Base-by-base conservation (phyloP, 495 filamentous ascomycete species). In the Penicillium mononematosum region DNA sequence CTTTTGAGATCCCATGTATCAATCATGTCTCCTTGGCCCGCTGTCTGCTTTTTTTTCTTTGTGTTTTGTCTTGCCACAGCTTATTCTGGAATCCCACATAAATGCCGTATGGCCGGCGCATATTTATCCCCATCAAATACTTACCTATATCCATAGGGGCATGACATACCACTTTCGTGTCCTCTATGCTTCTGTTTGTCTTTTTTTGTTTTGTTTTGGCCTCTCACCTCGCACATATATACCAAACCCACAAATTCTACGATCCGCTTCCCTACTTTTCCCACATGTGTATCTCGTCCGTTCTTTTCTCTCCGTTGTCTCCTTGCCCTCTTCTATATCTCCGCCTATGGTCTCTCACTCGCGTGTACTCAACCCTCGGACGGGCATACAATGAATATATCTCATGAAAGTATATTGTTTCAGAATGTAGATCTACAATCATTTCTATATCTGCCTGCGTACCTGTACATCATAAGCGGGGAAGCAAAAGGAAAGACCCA, bases 371-470 rank as follows among this genome's bases (percentile, higher is more conserved):
- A 59, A 54, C 51, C 63, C 50, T 53, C 27, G 62, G 63, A 64
- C 60, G 53, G 65, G 58, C 57, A 43, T 59, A 57, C 63, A 54
- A 69, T 64, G 66, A 69, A 69, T 60, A 66, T 68, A 69, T 52
- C 38, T 44, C 56, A 66, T 64, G 56, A 62, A 65, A 54, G 55
- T 34, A 32, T 19, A 31, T 19, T 29, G 17, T 14, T 32, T 4
- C 20, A 2, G n/a, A 19, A 11, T 48, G 16, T 48, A 31, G 45
- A 48, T 48, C 45, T 5, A 19, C 25, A 4, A 20, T 24, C 20
- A 6, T 14, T 22, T 20, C 4, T 2, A 16, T 16, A 14, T 44
- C 36, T 17, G n/a, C 24, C 16, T 3, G 7, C 10, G 16, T 39
- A 17, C 36, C 36, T 44, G 42, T 24, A 22, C 42, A 44, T 44